Base-by-base conservation (phyloP, 805 yeast species). In the Metschnikowia matae region DNA sequence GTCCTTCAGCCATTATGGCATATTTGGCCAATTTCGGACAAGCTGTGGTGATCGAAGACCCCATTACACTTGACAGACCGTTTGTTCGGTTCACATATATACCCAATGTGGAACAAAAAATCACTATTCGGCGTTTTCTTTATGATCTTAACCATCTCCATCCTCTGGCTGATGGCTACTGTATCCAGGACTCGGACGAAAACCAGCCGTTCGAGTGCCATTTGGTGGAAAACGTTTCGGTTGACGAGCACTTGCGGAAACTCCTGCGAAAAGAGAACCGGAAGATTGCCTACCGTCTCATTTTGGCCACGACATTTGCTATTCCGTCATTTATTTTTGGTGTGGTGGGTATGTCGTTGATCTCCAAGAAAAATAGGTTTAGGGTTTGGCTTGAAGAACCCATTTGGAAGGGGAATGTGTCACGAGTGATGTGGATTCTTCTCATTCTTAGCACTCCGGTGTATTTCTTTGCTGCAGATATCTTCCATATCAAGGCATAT, bases 281-380 rank as follows among this genome's bases (percentile, higher is more conserved):
- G 23, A 64, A 66, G 13, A 73, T 87, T 6, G 67, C 72, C 1
- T 59, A 61, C 23, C 73, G 88, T 44, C 67, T 84, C 23, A 50
- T 71, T 0, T 56, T 83, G 7, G 75, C 88, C 0, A 64, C 80
- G 0, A 58, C 80, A 0, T 68, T 83, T 40, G 85, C 85, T 0
- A 78, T 85, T 34, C 85, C 90, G 1, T 84, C 91, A 2, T 83
- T 86, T 61, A 62, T 83, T 3, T 78, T 86, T 56, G 89, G 87
- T 0, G 71, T 84, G 6, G 82, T 85, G n/a, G 84, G 81, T 3
- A 85, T 84, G 90, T 76, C 84, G 5, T 66, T 84, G 40, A 59
- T 82, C 2, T 75, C 81, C 0, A 65, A 65, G 33, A 43, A 64
- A 2, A 73, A 77, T 54, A 21, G 50, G 0, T 74, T 81, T 50